phyloP scores from a whole-genome alignment of 2,329 filamentous ascomycete species.

The Orbilia blumenaviensis region DNA sequence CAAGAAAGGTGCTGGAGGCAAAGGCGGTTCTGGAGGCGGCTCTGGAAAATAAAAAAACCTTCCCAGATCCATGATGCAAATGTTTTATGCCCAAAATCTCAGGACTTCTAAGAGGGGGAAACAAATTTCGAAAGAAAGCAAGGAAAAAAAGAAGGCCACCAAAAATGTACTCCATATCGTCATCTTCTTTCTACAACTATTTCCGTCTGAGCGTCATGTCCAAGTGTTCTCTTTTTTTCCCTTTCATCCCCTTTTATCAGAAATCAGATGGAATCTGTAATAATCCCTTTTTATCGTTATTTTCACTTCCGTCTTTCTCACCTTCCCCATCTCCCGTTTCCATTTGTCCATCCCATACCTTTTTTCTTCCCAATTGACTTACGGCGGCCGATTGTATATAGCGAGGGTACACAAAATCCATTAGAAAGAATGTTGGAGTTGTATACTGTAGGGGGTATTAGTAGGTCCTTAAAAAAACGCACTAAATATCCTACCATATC shows the following conservation, averaged over 20 bases:
- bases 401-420: constrained; percentile 10
- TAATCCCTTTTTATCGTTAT: background rate
- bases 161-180: background rate
- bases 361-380: background rate
- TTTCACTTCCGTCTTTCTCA: background rate
- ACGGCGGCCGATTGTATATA: constrained; percentile 34
- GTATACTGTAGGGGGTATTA: too few species aligned
- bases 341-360: background rate
- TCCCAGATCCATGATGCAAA: background rate
- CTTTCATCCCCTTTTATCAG: background rate
- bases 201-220: background rate
- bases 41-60: background rate
- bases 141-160: background rate
- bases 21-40: constrained; percentile 18
- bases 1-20: constrained; percentile 58
- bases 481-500: too few species aligned
- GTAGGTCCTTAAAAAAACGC: too few species aligned
- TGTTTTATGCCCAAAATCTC: background rate
- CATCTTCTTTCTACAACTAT: background rate
- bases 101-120: background rate
- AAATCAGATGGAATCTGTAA: constrained; percentile 19
- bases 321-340: background rate
- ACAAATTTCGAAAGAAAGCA: background rate
- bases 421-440: background rate
- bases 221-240: background rate